A percentile compares a stretch with the other conserved stretches of the same genome.
These are phyloP conservation scores for Penicillium arizonense DNA, from an alignment of 495 filamentous ascomycete genomes.

Conservation along the genomic window DNA sequence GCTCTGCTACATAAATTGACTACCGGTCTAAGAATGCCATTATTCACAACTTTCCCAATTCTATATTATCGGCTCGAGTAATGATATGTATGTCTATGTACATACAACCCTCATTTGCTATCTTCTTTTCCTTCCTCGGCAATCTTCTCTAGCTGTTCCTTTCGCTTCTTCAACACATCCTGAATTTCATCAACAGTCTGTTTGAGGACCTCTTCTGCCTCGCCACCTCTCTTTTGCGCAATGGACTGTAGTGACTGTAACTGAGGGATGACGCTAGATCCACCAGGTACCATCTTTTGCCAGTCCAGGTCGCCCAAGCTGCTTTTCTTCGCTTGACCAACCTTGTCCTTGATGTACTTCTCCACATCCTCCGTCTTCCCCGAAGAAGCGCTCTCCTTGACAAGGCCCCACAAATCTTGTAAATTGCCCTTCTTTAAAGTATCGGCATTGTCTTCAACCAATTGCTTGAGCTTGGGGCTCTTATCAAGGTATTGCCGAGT, in stretches of 20 bases:
- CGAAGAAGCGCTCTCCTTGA: conserved; percentile 52
- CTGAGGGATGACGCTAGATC: conserved; percentile 54
- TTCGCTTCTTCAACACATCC: conserved; percentile 43
- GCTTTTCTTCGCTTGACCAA: conserved; percentile 51
- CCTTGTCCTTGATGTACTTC: conserved; percentile 54
- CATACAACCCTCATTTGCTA: conserved; percentile 2
- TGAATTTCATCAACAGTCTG: conserved; percentile 55
- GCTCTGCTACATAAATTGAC: too few species aligned
- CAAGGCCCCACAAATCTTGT: conserved; percentile 49
- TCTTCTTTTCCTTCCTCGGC: conserved; percentile 35
- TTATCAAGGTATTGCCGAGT: conserved; percentile 63
- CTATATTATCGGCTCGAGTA: too few species aligned
- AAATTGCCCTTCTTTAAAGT: conserved; percentile 58
- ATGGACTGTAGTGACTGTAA: conserved; percentile 52
- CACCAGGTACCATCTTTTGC: conserved; percentile 50
- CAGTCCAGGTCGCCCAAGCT: conserved; percentile 43
- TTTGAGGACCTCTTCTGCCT: conserved; percentile 59
- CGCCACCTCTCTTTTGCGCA: conserved; percentile 55
- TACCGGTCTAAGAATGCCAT: too few species aligned
- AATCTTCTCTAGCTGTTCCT: conserved; percentile 39
- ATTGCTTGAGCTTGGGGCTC: conserved; percentile 61
- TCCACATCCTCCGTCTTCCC: conserved; percentile 56
- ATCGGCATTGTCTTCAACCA: conserved; percentile 60
- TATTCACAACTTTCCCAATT: too few species aligned
- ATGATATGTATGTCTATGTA: too few species aligned